A percentile compares a stretch with the other conserved stretches of the same genome.
These are phyloP conservation scores for Rubroboletus pulcherrimus DNA, from an alignment of 768 basidiomycete species.

Conservation along the genomic window DNA sequence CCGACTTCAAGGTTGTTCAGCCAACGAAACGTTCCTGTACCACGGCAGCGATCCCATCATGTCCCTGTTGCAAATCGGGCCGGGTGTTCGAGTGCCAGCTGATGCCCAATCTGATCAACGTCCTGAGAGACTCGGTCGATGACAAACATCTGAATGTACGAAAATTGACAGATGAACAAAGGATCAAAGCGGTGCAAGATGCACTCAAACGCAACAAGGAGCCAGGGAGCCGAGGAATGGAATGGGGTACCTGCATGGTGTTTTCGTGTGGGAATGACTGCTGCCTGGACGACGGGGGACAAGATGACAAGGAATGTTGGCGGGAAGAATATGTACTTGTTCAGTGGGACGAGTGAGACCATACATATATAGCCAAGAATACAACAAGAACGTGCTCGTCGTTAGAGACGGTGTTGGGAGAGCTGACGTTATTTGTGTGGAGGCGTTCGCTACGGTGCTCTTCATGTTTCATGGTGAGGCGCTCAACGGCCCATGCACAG, in stretches of 20 bases:
- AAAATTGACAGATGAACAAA: constrained; percentile 61
- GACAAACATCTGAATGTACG: constrained; percentile 24
- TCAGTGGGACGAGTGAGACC: constrained; percentile 64
- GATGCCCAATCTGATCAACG: constrained; percentile 89
- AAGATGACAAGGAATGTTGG: constrained; percentile 48
- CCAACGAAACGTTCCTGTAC: constrained; percentile 51
- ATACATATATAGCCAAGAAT: background rate
- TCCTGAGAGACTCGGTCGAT: constrained; percentile 43
- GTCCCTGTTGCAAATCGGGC: constrained; percentile 60
- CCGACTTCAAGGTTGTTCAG: constrained; percentile 51
- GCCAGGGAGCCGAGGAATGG: constrained; percentile 65
- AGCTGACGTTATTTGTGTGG: constrained; percentile 25
- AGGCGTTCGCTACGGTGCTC: constrained; percentile 1
- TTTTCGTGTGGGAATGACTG: constrained; percentile 88
- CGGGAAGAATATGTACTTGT: constrained; percentile 71
- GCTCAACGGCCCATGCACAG: constrained; percentile 23
- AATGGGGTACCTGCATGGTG: constrained; percentile 91
- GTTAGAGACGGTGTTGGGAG: background rate
- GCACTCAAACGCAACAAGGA: constrained; percentile 46
- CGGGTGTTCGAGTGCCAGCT: constrained; percentile 91
- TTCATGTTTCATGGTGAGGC: constrained; percentile 18
- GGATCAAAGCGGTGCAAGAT: constrained; percentile 57
- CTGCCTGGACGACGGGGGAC: constrained; percentile 42
- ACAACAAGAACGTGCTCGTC: constrained; percentile 1
- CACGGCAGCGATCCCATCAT: constrained; percentile 53